A percentile compares a stretch with the other conserved stretches of the same genome.
Evolutionary conservation across 768 basidiomycete species (phyloP).

Genomic region (Lentinula lateritia): DNA sequence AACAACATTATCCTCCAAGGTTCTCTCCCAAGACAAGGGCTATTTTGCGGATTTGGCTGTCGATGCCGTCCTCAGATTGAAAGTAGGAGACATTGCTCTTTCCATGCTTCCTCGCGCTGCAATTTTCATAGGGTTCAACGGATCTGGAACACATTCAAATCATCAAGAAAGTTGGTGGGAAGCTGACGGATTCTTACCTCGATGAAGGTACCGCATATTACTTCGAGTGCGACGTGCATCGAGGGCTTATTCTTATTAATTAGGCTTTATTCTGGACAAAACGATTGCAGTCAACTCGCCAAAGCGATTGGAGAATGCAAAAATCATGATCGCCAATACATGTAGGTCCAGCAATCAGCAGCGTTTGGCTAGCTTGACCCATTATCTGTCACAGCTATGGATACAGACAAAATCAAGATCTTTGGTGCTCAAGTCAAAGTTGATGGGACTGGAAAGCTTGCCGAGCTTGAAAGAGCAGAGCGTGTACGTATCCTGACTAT

Average conservation of each 20-base stretch:
- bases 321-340: constrained; percentile 97
- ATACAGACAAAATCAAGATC: constrained; percentile 99
- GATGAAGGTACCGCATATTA: constrained; percentile 67
- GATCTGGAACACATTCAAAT: constrained; percentile 98
- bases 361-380: not conserved
- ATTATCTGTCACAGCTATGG: constrained; percentile 70
- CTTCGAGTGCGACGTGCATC: not conserved
- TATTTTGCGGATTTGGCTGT: constrained; percentile 98
- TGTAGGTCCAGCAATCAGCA: constrained; percentile 45
- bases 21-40: constrained; percentile 92
- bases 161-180: constrained; percentile 99
- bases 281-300: constrained; percentile 91
- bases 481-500: constrained; percentile 40
- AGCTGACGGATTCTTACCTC: constrained; percentile 95
- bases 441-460: constrained; percentile 92
- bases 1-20: constrained; percentile 94
- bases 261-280: constrained; percentile 98
- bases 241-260: not conserved
- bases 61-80: constrained; percentile 89
- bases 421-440: constrained; percentile 97
- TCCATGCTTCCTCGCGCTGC: constrained; percentile 1
- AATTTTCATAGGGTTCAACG: constrained; percentile 74
- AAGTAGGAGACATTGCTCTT: constrained; percentile 38
- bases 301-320: constrained; percentile 90
- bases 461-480: constrained; percentile 96